Base-by-base conservation (phyloP, 805 yeast species). In the Maudiozyma bulderi region DNA sequence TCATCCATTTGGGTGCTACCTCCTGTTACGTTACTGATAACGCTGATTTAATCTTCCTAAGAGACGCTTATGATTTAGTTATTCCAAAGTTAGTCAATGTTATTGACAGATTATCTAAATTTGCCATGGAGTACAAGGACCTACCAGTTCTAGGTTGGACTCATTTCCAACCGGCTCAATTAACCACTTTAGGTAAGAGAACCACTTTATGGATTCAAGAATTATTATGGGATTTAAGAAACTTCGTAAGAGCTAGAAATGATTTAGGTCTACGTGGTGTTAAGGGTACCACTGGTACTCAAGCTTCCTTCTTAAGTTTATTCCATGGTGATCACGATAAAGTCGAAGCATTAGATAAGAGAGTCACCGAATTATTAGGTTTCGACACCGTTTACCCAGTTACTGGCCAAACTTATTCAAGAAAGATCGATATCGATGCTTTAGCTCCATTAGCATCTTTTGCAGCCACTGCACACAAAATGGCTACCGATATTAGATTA, bases 211-310 rank as follows among this genome's bases (percentile, higher is more conserved):
- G 99, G 99, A 75, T 93, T 60, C 99, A 93, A 76, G 99, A 93
- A 71, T 75, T 93, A 61, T 76, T 93, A 61, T 93, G 98, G 99
- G 99, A 93, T 72, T 78, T 93, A 69, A 81, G 99, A 73, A 93
- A 93, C 73, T 79, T 93, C 74, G 83, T 78, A 57, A 84, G 99
- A 72, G 98, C 98, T 45, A 84, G 99, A 73, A 85, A 91, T 64
- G 99, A 93, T 68, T 71, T 93, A 57, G 98, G 98, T 44, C 76
- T 93, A 61, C 82, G 99, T 72, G 99, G 99, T 67, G 98, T 90
- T 57, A 93, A 93, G 75, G 99, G 99, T 66, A 93, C 99, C 52
- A 93, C 99, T 45, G 99, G 99, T 70, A 93, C 99, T 40, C 99
- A 93, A 73, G 99, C 86, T 49, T 91, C 98, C 1, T 93, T 93